A percentile compares a stretch with the other conserved stretches of the same genome.
Conservation (phyloP, 2,329 filamentous ascomycete species). For the Paraphoma chrysanthemicola region DNA sequence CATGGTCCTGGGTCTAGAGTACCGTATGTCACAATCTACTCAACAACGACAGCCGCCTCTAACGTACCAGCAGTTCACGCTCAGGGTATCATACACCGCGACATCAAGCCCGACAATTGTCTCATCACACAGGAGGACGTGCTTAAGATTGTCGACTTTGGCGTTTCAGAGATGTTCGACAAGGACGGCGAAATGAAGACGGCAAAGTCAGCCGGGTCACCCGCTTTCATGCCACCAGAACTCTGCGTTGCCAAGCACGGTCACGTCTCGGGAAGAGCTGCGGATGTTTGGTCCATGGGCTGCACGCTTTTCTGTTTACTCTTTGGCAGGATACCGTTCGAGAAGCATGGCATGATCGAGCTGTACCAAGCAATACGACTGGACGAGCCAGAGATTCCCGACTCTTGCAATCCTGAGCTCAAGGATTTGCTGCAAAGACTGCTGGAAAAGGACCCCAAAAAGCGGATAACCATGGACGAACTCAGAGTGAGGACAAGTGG, state of each 20-base stretch:
- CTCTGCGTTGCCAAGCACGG: constrained; percentile 87
- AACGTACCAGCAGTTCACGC: constrained; percentile 72
- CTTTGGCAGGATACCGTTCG: constrained; percentile 88
- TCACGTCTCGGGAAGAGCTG: constrained; percentile 84
- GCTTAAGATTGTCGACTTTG: constrained; percentile 97
- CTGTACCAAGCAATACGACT: constrained; percentile 87
- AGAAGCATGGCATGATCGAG: constrained; percentile 78
- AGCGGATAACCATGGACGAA: constrained; percentile 82
- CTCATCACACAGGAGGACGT: constrained; percentile 88
- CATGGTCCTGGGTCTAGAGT: constrained; percentile 92
- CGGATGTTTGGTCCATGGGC: constrained; percentile 99
- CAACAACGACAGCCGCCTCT: constrained; percentile 13
- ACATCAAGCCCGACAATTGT: constrained; percentile 98
- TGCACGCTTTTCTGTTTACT: constrained; percentile 91
- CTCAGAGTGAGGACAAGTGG: constrained; percentile 69
- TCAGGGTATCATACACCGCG: constrained; percentile 92
- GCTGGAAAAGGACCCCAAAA: constrained; percentile 83
- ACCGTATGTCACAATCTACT: constrained; percentile 63
- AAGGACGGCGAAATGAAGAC: constrained; percentile 88
- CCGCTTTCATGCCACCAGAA: constrained; percentile 93
- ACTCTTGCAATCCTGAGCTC: constrained; percentile 71
- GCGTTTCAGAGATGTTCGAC: constrained; percentile 98
- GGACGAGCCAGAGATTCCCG: constrained; percentile 68
- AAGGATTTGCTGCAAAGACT: constrained; percentile 75
- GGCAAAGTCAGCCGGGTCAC: constrained; percentile 90